A percentile compares a stretch with the other conserved stretches of the same genome.
Conservation (phyloP, 306 rosid species). For the Pyrus betulifolia region DNA sequence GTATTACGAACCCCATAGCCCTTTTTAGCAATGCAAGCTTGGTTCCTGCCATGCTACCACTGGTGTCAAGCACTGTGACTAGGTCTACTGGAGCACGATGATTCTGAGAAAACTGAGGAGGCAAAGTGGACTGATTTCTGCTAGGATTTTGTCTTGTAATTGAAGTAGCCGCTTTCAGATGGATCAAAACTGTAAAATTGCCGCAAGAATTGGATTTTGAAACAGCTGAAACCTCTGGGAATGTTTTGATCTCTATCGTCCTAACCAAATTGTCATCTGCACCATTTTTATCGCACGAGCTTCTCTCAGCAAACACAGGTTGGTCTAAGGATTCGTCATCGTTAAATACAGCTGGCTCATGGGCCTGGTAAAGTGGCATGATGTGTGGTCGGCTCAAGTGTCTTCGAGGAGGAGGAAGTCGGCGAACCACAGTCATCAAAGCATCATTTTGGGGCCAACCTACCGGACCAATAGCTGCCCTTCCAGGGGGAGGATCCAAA, state of each 20-base stretch:
- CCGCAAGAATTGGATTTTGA: slow-evolving; percentile 38
- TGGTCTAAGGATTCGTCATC: slow-evolving; percentile 79
- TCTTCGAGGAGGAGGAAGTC: slow-evolving; percentile 63
- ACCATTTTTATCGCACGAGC: slow-evolving; percentile 20
- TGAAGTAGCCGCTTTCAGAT: slow-evolving; percentile 75
- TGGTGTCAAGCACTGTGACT: slow-evolving; percentile 89
- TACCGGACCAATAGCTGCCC: slow-evolving; percentile 48
- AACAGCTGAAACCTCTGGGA: slow-evolving; percentile 72
- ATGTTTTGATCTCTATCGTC: slow-evolving; percentile 58
- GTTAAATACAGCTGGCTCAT: slow-evolving; percentile 74
- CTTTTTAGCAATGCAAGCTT: slow-evolving; percentile 89
- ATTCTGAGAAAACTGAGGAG: slow-evolving; percentile 44
- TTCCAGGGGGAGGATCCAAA: slow-evolving; percentile 42
- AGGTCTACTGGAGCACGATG: slow-evolving; percentile 90
- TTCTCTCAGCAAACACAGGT: slow-evolving; percentile 32
- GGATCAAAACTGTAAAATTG: slow-evolving; percentile 66
- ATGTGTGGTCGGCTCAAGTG: slow-evolving; percentile 60
- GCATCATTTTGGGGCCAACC: slow-evolving; percentile 81
- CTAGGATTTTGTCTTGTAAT: slow-evolving; percentile 23
- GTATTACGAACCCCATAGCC: slow-evolving; percentile 98
- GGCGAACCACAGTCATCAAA: slow-evolving; percentile 75
- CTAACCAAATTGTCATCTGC: slow-evolving; percentile 27
- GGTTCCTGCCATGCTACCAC: slow-evolving; percentile 99
- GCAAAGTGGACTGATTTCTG: slow-evolving; percentile 39
- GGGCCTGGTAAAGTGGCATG: slow-evolving; percentile 67